These are phyloP conservation scores for Talaromyces liani DNA, from an alignment of 495 filamentous ascomycete genomes.

Conservation along the genomic window DNA sequence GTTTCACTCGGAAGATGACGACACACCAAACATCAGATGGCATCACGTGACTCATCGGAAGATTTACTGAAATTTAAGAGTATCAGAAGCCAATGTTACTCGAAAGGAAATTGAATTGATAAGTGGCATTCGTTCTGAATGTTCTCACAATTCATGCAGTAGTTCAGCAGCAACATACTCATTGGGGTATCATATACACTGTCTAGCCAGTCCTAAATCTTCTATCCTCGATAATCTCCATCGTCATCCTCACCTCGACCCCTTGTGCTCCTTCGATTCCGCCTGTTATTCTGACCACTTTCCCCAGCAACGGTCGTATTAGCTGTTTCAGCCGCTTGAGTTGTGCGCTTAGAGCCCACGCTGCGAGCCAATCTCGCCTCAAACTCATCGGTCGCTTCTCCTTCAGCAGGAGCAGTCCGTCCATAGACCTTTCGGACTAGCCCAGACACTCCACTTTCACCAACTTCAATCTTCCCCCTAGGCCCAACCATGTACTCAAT, in stretches of 20 bases:
- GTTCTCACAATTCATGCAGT: not conserved
- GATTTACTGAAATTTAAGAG: not conserved
- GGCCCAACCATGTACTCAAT: conserved; percentile 75
- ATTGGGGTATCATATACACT: conserved; percentile 5
- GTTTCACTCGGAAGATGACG: conserved; percentile 1
- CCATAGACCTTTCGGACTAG: conserved; percentile 60
- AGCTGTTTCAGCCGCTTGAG: not conserved
- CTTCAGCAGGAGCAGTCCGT: conserved; percentile 19
- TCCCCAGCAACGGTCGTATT: not conserved
- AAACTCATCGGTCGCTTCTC: conserved; percentile 11
- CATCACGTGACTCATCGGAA: not conserved
- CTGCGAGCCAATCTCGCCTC: conserved; percentile 9
- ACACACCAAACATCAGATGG: not conserved
- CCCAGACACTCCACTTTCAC: conserved; percentile 58
- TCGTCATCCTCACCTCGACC: conserved; percentile 3
- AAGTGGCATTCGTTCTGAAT: not conserved
- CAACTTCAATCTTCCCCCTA: conserved; percentile 81
- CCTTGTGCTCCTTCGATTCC: not conserved
- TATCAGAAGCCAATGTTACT: not conserved
- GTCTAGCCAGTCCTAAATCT: not conserved
- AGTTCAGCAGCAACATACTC: not conserved
- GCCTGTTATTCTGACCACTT: not conserved
- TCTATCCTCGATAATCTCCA: conserved; percentile 2
- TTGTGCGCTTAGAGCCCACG: not conserved
- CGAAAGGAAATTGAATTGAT: not conserved